These are phyloP conservation scores for Oropetium thomaeum DNA, from an alignment of 176 grass and related monocot genomes.

Conservation along the genomic window DNA sequence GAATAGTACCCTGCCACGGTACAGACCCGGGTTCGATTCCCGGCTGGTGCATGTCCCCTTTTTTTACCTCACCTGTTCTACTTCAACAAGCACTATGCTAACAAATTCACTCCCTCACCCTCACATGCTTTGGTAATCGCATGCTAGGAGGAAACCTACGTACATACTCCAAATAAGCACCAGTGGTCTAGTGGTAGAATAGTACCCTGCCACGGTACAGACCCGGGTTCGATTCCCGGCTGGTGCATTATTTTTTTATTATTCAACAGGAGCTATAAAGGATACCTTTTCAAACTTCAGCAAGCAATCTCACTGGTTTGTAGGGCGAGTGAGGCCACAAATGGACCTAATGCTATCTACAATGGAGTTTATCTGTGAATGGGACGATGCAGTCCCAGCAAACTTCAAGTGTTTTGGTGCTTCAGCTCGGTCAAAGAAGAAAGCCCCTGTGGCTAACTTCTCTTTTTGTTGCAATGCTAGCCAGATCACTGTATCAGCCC, in stretches of 20 bases:
- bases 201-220: conserved; percentile 82
- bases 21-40: conserved; percentile 69
- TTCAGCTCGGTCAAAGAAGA: conserved; percentile 91
- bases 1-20: conserved; percentile 87
- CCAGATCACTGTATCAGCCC: conserved; percentile 79
- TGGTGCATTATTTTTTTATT: too few relatives aligned
- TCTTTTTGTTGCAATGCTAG: conserved; percentile 78
- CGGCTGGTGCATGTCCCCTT: conserved; percentile 30
- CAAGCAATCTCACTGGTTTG: background rate
- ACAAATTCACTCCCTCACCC: too few relatives aligned
- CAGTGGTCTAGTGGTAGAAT: conserved; percentile 87
- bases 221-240: conserved; percentile 63
- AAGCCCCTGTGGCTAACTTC: conserved; percentile 60
- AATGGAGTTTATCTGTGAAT: conserved; percentile 52
- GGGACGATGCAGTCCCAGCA: conserved; percentile 62
- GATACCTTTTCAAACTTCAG: background rate
- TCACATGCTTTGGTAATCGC: too few relatives aligned
- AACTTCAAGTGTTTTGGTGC: conserved; percentile 76
- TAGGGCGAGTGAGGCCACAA: conserved; percentile 40
- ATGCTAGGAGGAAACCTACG: too few relatives aligned
- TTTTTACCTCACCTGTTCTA: too few relatives aligned
- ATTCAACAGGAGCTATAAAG: too few relatives aligned
- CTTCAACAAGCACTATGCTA: too few relatives aligned
- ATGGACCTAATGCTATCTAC: conserved; percentile 43
- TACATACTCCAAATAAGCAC: too few relatives aligned